phyloP scores from a whole-genome alignment of 495 filamentous ascomycete species.

The Cercophora newfieldiana region DNA sequence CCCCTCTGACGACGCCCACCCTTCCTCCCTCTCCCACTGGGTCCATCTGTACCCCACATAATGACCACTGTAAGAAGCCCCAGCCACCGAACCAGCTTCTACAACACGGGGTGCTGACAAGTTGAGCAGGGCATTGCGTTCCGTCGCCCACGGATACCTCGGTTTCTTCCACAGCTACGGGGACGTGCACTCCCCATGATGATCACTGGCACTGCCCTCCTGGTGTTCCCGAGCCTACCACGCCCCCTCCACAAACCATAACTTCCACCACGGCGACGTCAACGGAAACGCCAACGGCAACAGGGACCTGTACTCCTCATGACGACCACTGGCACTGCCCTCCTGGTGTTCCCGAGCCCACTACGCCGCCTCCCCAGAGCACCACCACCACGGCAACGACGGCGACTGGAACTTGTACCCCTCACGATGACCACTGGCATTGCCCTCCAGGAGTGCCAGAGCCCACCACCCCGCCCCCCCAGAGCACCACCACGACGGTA shows the following conservation, averaged over 20 bases:
- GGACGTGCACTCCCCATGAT: conserved; percentile 1
- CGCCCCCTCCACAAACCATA: not conserved
- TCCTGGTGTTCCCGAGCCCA: not conserved
- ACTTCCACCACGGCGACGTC: not conserved
- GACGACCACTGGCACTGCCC: conserved; percentile 1
- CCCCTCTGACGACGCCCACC: too few species aligned
- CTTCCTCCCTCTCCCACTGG: too few species aligned
- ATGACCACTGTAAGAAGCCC: too few species aligned
- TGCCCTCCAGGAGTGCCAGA: not conserved
- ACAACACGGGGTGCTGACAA: too few species aligned
- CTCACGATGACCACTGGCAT: conserved; percentile 1
- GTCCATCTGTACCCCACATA: too few species aligned
- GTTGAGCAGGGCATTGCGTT: too few species aligned
- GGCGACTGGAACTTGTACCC: not conserved
- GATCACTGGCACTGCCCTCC: conserved; percentile 1
- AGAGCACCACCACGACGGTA: not conserved
- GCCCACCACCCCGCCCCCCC: not conserved
- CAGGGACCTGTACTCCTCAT: conserved; percentile 9
- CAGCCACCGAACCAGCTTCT: too few species aligned
- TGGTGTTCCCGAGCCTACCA: not conserved
- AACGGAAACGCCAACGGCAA: not conserved
- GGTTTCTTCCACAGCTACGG: not conserved
- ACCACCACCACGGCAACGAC: not conserved
- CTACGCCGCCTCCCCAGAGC: not conserved
- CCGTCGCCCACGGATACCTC: not conserved